Percentiles rank a stretch among this genome's conserved stretches.
These are phyloP conservation scores for Colletotrichum agaves DNA, from an alignment of 2,329 filamentous ascomycete genomes.

Conservation along the genomic window DNA sequence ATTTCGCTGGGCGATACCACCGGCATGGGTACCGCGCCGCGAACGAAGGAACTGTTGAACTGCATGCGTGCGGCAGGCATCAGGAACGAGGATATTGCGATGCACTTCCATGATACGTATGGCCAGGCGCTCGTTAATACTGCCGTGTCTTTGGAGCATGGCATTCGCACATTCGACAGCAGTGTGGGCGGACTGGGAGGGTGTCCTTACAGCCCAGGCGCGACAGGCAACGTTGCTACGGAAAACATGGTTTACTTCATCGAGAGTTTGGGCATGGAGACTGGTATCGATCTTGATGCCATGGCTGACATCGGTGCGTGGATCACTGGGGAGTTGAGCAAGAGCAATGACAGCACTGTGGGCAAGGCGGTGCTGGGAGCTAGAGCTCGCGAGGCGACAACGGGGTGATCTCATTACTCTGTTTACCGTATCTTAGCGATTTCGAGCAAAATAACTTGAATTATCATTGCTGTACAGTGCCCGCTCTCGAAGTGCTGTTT, in stretches of 20 bases:
- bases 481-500: background rate
- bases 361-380: constrained; percentile 71
- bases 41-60: constrained; percentile 72
- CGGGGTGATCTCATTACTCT: constrained; percentile 13
- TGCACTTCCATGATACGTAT: constrained; percentile 92
- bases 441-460: background rate
- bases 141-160: constrained; percentile 79
- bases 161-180: constrained; percentile 81
- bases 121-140: constrained; percentile 87
- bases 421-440: background rate
- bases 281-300: constrained; percentile 76
- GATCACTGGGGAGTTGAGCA: constrained; percentile 74
- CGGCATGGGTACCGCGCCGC: constrained; percentile 85
- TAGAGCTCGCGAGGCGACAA: constrained; percentile 43
- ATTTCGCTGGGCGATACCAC: constrained; percentile 92
- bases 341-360: constrained; percentile 72
- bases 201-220: constrained; percentile 86
- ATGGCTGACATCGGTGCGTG: constrained; percentile 76
- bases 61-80: constrained; percentile 75
- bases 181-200: constrained; percentile 85
- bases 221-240: constrained; percentile 86
- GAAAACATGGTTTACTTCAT: constrained; percentile 86
- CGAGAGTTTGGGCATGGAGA: constrained; percentile 78
- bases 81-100: constrained; percentile 75
- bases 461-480: too few relatives aligned